Evolutionary conservation across 1,139 yeast species (phyloP).

Genomic region (Geotrichum europaeum): DNA sequence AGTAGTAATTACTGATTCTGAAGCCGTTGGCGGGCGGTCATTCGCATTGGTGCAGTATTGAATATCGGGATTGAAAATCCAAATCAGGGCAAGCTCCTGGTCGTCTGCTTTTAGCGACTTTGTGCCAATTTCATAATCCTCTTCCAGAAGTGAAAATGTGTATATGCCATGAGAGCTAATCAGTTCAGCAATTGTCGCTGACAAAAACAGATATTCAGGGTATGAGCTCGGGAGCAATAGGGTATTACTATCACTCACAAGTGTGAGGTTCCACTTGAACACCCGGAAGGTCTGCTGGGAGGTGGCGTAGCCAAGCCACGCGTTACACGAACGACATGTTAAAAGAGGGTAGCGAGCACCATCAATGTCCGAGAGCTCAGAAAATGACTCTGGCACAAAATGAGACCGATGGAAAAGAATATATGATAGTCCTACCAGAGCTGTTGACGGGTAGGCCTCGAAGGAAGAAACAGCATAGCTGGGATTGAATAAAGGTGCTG

Average conservation of each 20-base stretch:
- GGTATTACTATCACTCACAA: slow-evolving; percentile 23
- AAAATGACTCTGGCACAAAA: not conserved
- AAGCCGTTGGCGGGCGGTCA: not conserved
- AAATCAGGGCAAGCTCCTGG: slow-evolving; percentile 34
- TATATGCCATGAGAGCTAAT: slow-evolving; percentile 36
- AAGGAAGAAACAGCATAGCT: slow-evolving; percentile 35
- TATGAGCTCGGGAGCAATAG: slow-evolving; percentile 3
- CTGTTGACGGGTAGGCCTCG: slow-evolving; percentile 41
- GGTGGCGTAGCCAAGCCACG: slow-evolving; percentile 37
- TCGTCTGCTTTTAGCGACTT: not conserved
- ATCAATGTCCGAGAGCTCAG: not conserved
- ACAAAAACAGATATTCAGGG: slow-evolving; percentile 24
- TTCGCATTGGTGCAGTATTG: slow-evolving; percentile 26
- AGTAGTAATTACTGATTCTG: slow-evolving; percentile 21
- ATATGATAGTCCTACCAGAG: slow-evolving; percentile 57
- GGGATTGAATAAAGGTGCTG: slow-evolving; percentile 21
- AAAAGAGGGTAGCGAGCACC: slow-evolving; percentile 1
- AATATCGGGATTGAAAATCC: slow-evolving; percentile 56
- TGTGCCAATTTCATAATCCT: slow-evolving; percentile 7
- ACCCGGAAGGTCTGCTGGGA: slow-evolving; percentile 36
- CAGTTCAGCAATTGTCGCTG: slow-evolving; percentile 27
- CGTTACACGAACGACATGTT: slow-evolving; percentile 29
- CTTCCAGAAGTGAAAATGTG: slow-evolving; percentile 27
- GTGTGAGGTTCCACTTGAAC: slow-evolving; percentile 54
- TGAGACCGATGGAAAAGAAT: slow-evolving; percentile 38